Conservation (phyloP, 768 basidiomycete genomes). For the Harrya chromipes region DNA sequence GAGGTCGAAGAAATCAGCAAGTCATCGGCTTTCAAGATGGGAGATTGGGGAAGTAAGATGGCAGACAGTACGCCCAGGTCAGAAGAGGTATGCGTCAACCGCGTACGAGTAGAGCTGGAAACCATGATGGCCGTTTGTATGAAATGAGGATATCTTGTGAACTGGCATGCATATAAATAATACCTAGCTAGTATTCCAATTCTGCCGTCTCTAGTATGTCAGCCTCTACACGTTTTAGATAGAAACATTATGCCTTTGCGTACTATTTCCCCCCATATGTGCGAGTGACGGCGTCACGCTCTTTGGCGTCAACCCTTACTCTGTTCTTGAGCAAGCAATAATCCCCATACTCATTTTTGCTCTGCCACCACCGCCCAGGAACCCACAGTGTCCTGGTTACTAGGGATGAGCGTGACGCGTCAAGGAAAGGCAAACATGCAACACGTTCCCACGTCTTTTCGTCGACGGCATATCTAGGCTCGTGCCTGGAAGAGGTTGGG, state of each 20-base stretch:
- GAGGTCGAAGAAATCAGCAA: conserved; percentile 39
- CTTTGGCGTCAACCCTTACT: conserved; percentile 29
- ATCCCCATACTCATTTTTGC: conserved; percentile 77
- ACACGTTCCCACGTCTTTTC: conserved; percentile 74
- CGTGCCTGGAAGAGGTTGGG: conserved; percentile 49
- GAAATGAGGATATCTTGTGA: not conserved
- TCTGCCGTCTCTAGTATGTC: conserved; percentile 8
- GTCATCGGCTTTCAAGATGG: conserved; percentile 40
- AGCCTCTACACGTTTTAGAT: conserved; percentile 16
- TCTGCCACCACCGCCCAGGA: conserved; percentile 68
- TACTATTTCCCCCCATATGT: conserved; percentile 7
- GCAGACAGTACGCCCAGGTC: conserved; percentile 38
- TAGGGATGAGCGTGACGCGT: conserved; percentile 67
- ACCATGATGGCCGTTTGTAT: conserved; percentile 9
- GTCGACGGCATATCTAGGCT: conserved; percentile 79
- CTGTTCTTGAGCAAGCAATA: conserved; percentile 83
- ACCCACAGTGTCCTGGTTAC: conserved; percentile 79
- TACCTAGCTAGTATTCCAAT: conserved; percentile 19
- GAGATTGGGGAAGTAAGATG: conserved; percentile 42
- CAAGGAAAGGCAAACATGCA: conserved; percentile 80
- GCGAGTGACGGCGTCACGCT: conserved; percentile 14
- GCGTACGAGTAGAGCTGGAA: conserved; percentile 17
- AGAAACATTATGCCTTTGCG: conserved; percentile 3
- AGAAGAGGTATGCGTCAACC: conserved; percentile 40
- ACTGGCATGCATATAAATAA: conserved; percentile 1